Evolutionary conservation across 2,329 filamentous ascomycete genomes (phyloP).

Genomic region (Microcyclosporella mali): DNA sequence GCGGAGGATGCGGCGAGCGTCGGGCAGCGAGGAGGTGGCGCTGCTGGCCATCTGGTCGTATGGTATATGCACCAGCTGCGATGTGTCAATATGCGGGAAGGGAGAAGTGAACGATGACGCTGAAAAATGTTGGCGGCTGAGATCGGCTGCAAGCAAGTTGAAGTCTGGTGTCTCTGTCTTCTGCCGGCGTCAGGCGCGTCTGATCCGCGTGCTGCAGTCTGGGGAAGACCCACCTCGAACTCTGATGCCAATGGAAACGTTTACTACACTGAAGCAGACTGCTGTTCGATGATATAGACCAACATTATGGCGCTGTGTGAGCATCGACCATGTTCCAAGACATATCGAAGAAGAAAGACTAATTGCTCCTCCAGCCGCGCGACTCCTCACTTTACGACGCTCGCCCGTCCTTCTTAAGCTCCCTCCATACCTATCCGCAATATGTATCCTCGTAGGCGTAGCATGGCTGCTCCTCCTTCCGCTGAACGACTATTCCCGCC

Average conservation of each 20-base stretch:
- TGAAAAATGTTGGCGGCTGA: too few species aligned
- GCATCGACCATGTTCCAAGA: neutral
- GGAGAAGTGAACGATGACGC: too few species aligned
- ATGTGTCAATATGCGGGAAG: too few species aligned
- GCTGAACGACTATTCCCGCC: conserved; percentile 80
- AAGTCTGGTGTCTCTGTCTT: too few species aligned
- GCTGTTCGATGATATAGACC: conserved; percentile 3
- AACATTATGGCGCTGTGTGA: conserved; percentile 8
- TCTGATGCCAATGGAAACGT: too few species aligned
- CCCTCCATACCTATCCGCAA: conserved; percentile 77
- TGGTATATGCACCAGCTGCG: neutral
- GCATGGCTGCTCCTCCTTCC: conserved; percentile 87
- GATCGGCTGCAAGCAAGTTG: too few species aligned
- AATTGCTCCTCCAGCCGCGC: conserved; percentile 32
- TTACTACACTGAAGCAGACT: too few species aligned
- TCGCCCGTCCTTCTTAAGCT: conserved; percentile 77
- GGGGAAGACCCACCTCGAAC: too few species aligned
- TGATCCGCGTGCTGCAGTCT: too few species aligned
- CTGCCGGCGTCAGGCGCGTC: too few species aligned
- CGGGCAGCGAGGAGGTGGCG: conserved; percentile 48
- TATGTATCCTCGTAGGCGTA: conserved; percentile 79
- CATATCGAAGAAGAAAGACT: neutral
- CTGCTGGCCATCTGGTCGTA: conserved; percentile 3
- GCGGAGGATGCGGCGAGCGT: conserved; percentile 65
- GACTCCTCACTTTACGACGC: conserved; percentile 64